Evolutionary conservation across 2,329 filamentous ascomycete genomes (phyloP).

Genomic region (Purpureocillium takamizusanense): DNA sequence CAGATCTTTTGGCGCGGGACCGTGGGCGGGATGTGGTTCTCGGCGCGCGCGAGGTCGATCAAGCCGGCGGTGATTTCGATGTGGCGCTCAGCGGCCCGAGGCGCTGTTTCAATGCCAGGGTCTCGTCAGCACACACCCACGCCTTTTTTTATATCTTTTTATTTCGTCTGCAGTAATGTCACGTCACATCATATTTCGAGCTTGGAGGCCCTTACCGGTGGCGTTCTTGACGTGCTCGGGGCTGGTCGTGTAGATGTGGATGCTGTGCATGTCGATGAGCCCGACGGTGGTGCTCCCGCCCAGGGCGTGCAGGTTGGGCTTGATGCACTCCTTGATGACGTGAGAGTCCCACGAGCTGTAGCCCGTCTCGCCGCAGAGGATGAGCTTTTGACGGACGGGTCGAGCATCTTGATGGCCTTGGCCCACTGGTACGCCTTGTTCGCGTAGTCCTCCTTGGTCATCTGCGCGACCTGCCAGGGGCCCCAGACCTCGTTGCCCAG

Average conservation of each 20-base stretch:
- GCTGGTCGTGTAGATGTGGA: slow-evolving; percentile 67
- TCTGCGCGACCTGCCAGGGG: slow-evolving; percentile 57
- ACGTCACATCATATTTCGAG: too few relatives aligned
- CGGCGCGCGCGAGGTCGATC: slow-evolving; percentile 65
- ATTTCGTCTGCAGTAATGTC: too few relatives aligned
- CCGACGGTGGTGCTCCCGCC: too few relatives aligned
- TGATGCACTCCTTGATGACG: slow-evolving; percentile 60
- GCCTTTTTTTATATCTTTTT: too few relatives aligned
- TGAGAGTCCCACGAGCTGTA: slow-evolving; percentile 63
- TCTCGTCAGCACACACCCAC: too few relatives aligned
- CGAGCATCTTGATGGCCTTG: slow-evolving; percentile 62
- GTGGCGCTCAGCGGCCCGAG: slow-evolving; percentile 60
- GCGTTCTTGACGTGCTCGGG: slow-evolving; percentile 39
- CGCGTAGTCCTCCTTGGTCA: slow-evolving; percentile 61
- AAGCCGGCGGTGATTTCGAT: slow-evolving; percentile 61
- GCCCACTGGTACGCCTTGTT: slow-evolving; percentile 63
- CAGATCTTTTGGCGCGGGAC: slow-evolving; percentile 52
- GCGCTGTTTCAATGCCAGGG: slow-evolving; percentile 23
- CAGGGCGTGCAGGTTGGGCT: slow-evolving; percentile 12
- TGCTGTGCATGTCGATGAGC: slow-evolving; percentile 65
- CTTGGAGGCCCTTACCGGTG: slow-evolving; percentile 27
- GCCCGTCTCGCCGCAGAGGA: slow-evolving; percentile 67
- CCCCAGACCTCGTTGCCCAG: slow-evolving; percentile 69
- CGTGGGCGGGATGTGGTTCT: slow-evolving; percentile 50
- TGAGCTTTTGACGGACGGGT: slow-evolving; percentile 57